Conservation (phyloP, 768 basidiomycete species). For the Coprinellus micaceus region DNA sequence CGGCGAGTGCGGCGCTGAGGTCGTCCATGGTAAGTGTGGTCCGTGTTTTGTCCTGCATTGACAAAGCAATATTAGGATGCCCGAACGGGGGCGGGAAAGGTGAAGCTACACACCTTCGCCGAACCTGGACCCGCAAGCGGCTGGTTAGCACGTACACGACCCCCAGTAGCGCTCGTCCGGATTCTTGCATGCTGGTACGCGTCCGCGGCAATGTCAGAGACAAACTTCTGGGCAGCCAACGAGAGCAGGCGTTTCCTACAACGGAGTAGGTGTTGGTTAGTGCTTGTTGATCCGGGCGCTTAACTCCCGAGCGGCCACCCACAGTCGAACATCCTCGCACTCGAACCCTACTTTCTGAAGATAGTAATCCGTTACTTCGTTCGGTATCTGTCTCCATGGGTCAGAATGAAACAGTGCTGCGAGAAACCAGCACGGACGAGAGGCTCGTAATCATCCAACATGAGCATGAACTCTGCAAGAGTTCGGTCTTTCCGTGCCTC, state of each 20-base stretch:
- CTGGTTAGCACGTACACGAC: slow-evolving; percentile 63
- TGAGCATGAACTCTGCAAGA: slow-evolving; percentile 88
- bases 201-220: slow-evolving; percentile 93
- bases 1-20: slow-evolving; percentile 84
- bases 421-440: slow-evolving; percentile 49
- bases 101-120: slow-evolving; percentile 46
- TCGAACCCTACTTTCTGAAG: slow-evolving; percentile 95
- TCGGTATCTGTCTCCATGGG: slow-evolving; percentile 67
- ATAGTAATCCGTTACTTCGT: slow-evolving; percentile 97
- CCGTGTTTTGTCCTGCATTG: slow-evolving; percentile 88
- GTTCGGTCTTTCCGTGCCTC: slow-evolving; percentile 87
- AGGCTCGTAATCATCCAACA: slow-evolving; percentile 96
- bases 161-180: slow-evolving; percentile 80
- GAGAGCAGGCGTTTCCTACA: slow-evolving; percentile 89
- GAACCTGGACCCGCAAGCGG: slow-evolving; percentile 54
- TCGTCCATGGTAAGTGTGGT: slow-evolving; percentile 98
- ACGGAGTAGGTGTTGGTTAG: background rate
- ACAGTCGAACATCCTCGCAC: slow-evolving; percentile 91
- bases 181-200: slow-evolving; percentile 98
- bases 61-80: no score
- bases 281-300: slow-evolving; percentile 4
- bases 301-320: no score
- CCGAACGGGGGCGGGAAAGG: slow-evolving; percentile 17
- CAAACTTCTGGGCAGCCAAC: slow-evolving; percentile 95
- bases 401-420: background rate